Evolutionary conservation across 257 asterid species (phyloP), one percentile per base, ranked within the genome.

Genomic region (Scutellaria barbata): DNA sequence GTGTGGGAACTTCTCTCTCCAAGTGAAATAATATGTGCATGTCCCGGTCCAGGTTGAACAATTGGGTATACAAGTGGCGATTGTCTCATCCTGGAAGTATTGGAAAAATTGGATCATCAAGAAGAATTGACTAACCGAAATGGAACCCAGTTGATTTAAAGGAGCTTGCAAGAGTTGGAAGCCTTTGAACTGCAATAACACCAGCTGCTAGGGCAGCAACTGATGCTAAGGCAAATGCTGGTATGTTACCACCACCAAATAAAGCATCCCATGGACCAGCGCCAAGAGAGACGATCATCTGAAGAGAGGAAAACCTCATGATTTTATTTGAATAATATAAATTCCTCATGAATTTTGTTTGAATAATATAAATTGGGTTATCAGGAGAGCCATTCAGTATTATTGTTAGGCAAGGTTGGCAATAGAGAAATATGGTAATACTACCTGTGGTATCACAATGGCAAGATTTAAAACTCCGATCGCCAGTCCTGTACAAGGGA

Each of bases 191-290:
- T 12, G 96, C 98, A 33, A 90, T 81, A 46, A 90, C 66, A 48
- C 96, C 96, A 59, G 97, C 96, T 17, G 89, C 94, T 25, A 95
- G 43, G 75, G 98, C 93, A 58, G 71, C 54, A 5, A 90, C 1
- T 40, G 98, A 93, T 39, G 98, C 97, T 73, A 93, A 81, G 62
- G 73, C 95, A 74, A 94, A 94, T 20, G 98, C 98, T 8, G 98
- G 98, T 78, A 86, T 62, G 79, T 94, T 94, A 50, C 98, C 97
- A 47, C 98, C 98, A 35, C 98, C 98, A 74, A 94, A 94, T 69
- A 95, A 82, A 65, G 97, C 98, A 81, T 95, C 99, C 97, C 99
- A 95, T 43, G 99, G 99, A 47, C 99, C 99, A 9, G 99, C 99
- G 37, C 99, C 99, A 69, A 95, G 97, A 63, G 99, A 95, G 10